Base-by-base conservation (phyloP, 345 rosid species). In the Salix suchowensis region DNA sequence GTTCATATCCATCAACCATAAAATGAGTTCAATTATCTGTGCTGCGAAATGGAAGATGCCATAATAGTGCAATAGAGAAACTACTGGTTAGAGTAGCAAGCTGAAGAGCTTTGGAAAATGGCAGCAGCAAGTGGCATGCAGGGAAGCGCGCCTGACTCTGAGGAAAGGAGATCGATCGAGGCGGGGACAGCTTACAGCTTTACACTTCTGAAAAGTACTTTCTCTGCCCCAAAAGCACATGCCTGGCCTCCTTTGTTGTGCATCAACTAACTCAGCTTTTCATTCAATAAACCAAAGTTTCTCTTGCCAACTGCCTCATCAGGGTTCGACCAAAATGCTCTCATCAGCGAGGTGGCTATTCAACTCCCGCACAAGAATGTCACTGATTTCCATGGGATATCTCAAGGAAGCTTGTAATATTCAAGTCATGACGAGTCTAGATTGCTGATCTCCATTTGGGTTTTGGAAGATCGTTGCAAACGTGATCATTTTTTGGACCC, bases 11-110 rank as follows among this genome's bases (percentile, higher is more conserved):
- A 3, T n/a, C 14, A 58, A n/a, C 12, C 24, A 58, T 58, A n/a
- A n/a, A 58, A 71, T 58, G 28, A 23, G 23, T 2, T 11, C 23
- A 72, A 12, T 23, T 28, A 24, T 0, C 28, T 40, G 7, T 40
- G 54, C 11, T 60, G n/a, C 11, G 10, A 65, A 42, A 60, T 23
- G 16, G 8, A 3, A 26, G 60, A 60, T 30, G 66, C 76, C 11
- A 30, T 40, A 37, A 37, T 64, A 54, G 71, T 36, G 71, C 74
- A 76, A 68, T 65, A 11, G 61, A 73, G 42, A 65, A 19, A 16
- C 83, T 21, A 71, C 72, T 77, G 87, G 87, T n/a, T 71, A 66
- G 26, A 72, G 71, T 82, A 71, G 84, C 72, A 60, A 77, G 61
- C 64, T 30, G 72, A 64, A 68, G 77, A 40, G 32, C 11, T 14